Evolutionary conservation across 1,139 yeast genomes (phyloP), one percentile per base, ranked within the genome.

Genomic region (Nakaseomyces bracarensis): DNA sequence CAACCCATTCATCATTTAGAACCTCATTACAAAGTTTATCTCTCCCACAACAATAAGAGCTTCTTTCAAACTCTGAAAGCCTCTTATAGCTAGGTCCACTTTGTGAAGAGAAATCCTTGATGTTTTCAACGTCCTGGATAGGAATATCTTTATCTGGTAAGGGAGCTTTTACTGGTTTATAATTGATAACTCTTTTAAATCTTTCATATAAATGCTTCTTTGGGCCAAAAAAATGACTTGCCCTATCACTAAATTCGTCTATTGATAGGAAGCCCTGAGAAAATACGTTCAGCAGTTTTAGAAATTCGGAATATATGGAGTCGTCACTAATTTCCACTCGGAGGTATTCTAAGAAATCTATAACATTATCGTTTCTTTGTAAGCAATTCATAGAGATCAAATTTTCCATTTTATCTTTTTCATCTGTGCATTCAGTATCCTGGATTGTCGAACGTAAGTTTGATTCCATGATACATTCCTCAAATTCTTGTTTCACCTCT

Each of bases 21-120:
- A 89, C 95, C 59, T 89, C 96, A 96, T 96, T 86, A 61, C 97
- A 89, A 87, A 89, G 83, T 58, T 87, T 96, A 62, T 89, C 97
- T 52, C 97, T 75, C 14, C 97, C 97, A 11, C 95, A 83, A 57
- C 96, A 87, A 14, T 96, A 96, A 94, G 86, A 85, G 57, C 77
- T 82, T 0, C 95, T 84, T 60, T 89, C 96, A 1, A 91, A 77
- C 56, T 87, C 87, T 25, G 97, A 97, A 40, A 89, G 70, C 54
- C 83, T 77, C 55, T 96, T 75, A 63, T 89, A 89, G 23, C 95
- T 83, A 6, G 96, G 96, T 4, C 97, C 97, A 55, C 79, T 77
- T 1, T 33, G 26, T 3, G 16, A n/a, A 11, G 36, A 33, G 51
- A 86, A 81, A 57, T 84, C 82, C 59, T 87, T 96, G 51, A 89